A percentile compares a stretch with the other conserved stretches of the same genome.
These are phyloP conservation scores for Pseudocercospora vitis DNA, from an alignment of 2,329 filamentous ascomycete species.

Conservation along the genomic window DNA sequence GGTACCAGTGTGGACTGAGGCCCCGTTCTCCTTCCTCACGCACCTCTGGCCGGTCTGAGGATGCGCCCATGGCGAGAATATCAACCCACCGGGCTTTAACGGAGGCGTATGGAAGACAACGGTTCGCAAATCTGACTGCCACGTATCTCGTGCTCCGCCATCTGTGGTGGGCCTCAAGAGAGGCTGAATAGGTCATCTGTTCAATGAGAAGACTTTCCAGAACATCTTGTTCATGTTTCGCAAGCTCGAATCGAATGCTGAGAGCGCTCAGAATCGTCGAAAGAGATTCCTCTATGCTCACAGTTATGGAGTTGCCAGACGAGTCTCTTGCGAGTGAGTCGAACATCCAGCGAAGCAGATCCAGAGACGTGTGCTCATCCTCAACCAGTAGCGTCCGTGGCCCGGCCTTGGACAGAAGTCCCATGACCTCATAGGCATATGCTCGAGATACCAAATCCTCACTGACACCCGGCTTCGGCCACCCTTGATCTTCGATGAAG, in stretches of 20 bases:
- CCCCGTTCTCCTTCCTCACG: slow-evolving; percentile 87
- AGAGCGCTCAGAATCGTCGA: slow-evolving; percentile 71
- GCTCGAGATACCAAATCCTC: slow-evolving; percentile 67
- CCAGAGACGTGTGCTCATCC: slow-evolving; percentile 46
- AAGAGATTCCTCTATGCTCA: slow-evolving; percentile 86
- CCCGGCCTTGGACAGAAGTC: slow-evolving; percentile 69
- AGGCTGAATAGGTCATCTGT: slow-evolving; percentile 49
- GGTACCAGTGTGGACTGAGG: slow-evolving; percentile 74
- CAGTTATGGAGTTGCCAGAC: slow-evolving; percentile 68
- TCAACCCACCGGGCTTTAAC: slow-evolving; percentile 83
- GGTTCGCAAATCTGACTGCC: slow-evolving; percentile 84
- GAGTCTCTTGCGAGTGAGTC: slow-evolving; percentile 77
- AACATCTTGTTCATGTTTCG: slow-evolving; percentile 44
- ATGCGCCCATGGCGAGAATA: slow-evolving; percentile 72
- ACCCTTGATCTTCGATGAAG: slow-evolving; percentile 79
- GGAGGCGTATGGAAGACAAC: slow-evolving; percentile 78
- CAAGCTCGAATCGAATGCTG: slow-evolving; percentile 42
- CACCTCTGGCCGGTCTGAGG: slow-evolving; percentile 74
- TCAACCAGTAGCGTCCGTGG: slow-evolving; percentile 58
- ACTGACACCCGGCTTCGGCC: slow-evolving; percentile 64
- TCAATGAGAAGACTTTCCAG: slow-evolving; percentile 62
- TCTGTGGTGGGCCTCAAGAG: slow-evolving; percentile 33
- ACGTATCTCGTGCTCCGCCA: slow-evolving; percentile 75
- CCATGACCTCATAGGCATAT: slow-evolving; percentile 87
- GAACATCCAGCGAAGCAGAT: slow-evolving; percentile 74